phyloP scores from a whole-genome alignment of 1,284 basidiomycete genomes.

The Exobasidium rhododendri region DNA sequence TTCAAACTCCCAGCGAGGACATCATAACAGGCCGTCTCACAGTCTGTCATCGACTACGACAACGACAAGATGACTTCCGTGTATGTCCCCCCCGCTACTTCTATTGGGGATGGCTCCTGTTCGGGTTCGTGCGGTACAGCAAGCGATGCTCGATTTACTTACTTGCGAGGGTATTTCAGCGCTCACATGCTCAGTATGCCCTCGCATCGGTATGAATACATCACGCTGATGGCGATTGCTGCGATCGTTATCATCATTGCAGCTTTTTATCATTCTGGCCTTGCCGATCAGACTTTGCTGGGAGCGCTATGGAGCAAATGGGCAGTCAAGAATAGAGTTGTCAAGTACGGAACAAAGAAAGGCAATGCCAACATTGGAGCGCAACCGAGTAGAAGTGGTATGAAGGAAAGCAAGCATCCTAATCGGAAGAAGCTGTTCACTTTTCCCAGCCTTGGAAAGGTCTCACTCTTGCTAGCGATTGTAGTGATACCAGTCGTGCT shows the following conservation, averaged over 20 bases:
- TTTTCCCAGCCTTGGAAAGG: constrained; percentile 37
- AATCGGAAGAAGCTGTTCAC: constrained; percentile 22
- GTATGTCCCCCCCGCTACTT: constrained; percentile 16
- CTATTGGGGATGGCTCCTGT: constrained; percentile 14
- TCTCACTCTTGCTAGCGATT: constrained; percentile 40
- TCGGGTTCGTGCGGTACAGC: constrained; percentile 35
- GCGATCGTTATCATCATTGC: constrained; percentile 47
- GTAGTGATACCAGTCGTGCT: constrained; percentile 39
- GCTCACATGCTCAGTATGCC: constrained; percentile 56
- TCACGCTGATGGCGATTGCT: constrained; percentile 55
- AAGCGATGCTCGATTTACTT: constrained; percentile 33
- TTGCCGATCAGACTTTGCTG: constrained; percentile 40
- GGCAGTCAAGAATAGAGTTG: constrained; percentile 28
- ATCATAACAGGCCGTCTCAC: too few species aligned
- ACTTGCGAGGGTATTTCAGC: constrained; percentile 49
- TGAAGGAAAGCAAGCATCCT: not conserved
- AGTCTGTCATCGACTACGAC: too few species aligned
- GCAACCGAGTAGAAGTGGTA: not conserved
- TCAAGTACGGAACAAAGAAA: constrained; percentile 13
- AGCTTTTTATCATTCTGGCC: constrained; percentile 45
- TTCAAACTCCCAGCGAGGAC: too few species aligned
- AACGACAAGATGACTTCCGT: too few species aligned
- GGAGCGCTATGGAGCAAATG: constrained; percentile 47
- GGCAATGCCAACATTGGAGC: not conserved
- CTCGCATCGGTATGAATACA: constrained; percentile 57